Conservation (phyloP, 768 basidiomycete species). For the Termitomyces sp. region DNA sequence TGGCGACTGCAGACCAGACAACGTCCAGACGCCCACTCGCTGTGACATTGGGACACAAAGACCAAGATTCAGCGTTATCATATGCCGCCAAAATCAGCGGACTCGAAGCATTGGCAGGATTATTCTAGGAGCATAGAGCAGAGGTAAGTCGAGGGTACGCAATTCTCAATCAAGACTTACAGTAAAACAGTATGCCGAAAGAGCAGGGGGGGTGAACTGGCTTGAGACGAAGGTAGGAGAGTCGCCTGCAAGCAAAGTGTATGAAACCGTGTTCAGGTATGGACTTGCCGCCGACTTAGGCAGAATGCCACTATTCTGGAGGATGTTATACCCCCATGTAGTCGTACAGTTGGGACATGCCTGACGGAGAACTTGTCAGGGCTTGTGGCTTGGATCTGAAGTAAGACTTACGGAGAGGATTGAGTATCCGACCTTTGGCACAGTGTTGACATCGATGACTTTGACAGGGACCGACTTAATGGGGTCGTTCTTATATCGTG, state of each 20-base stretch:
- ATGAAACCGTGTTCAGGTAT: conserved; percentile 7
- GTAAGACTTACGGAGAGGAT: conserved; percentile 10
- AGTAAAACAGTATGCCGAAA: conserved; percentile 10
- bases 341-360: conserved; percentile 1
- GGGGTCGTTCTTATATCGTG: conserved; percentile 6
- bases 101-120: conserved; percentile 7
- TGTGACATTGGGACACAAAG: conserved; percentile 5
- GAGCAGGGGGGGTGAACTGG: conserved; percentile 7
- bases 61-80: neutral
- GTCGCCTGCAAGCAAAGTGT: conserved; percentile 7
- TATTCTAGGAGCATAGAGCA: neutral
- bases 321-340: conserved; percentile 6
- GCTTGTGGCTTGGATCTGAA: neutral
- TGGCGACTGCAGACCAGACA: neutral
- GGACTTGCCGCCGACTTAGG: conserved; percentile 9
- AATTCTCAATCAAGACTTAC: neutral
- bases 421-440: conserved; percentile 9
- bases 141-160: neutral
- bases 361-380: neutral
- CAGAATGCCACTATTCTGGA: conserved; percentile 5
- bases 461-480: neutral
- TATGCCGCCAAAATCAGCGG: neutral
- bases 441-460: conserved; percentile 11
- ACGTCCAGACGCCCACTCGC: conserved; percentile 1
- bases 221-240: conserved; percentile 12